Evolutionary conservation across 2,329 filamentous ascomycete genomes (phyloP), one percentile per base, ranked within the genome.

Genomic region (Ophiosphaerella korrae): DNA sequence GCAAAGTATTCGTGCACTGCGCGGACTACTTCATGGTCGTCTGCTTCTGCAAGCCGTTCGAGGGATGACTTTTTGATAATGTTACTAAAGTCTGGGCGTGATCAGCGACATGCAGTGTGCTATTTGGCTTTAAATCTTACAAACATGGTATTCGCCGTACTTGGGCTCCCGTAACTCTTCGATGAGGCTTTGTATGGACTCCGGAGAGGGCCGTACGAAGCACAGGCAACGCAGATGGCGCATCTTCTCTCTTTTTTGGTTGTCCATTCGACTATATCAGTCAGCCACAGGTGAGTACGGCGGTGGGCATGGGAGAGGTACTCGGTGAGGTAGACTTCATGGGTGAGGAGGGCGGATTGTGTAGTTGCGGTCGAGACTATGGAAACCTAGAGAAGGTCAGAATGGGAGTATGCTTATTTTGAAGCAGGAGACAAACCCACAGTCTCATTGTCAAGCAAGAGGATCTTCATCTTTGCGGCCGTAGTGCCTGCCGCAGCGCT

Each of bases 261-360:
- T 97, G 72, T 97, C 94, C 50, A 99, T 80, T 52, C 94, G 91
- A 75, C 78, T 80, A 42, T 36, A 37, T 9, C 31, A 26, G 52
- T 74, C 55, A 74, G 63, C 46, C 34, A 58, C 41, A 42, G 34
- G 39, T 29, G 26, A 34, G 37, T 38, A 34, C 37, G 24, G 51
- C 50, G 33, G 12, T 42, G 42, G 34, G 37, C 37, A 34, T 7
- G 52, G 53, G 38, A 48, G 55, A 43, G 14, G 50, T 75, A 80
- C 78, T 99, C 94, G 67, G 95, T 97, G 55, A 99, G 89, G 76
- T 97, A 99, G 62, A 99, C 90, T 77, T 97, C 93, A 78, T 99
- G 92, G 70, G 90, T 96, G 57, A 99, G 86, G 16, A 99, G 85
- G 34, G 91, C 86, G 24, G 94, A 99, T 74, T 99, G 95, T 1